Evolutionary conservation across 306 rosid genomes (phyloP).

Genomic region (Coriaria nepalensis): DNA sequence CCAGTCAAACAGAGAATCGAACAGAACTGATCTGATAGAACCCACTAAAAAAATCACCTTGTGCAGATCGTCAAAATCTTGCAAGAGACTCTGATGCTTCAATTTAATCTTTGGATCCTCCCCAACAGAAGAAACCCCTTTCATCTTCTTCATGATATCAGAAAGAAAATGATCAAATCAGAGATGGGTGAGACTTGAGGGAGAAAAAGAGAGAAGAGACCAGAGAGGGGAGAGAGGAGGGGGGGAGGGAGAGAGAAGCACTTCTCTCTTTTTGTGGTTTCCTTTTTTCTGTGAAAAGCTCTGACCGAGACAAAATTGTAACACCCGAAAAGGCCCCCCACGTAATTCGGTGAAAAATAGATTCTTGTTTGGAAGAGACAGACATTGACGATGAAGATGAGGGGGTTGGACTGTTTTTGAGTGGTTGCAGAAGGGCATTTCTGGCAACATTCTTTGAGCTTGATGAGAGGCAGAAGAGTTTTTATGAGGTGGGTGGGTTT

Average conservation of each 20-base stretch:
- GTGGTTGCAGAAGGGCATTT: slow-evolving; percentile 98
- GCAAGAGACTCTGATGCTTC: slow-evolving; percentile 77
- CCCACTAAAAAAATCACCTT: slow-evolving; percentile 32
- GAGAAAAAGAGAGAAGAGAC: slow-evolving; percentile 9
- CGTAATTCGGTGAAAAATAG: slow-evolving; percentile 90
- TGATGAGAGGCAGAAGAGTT: slow-evolving; percentile 16
- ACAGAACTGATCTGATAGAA: slow-evolving; percentile 36
- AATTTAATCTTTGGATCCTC: slow-evolving; percentile 43
- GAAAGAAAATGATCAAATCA: background rate
- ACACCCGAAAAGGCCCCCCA: slow-evolving; percentile 96
- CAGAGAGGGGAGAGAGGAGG: slow-evolving; percentile 7
- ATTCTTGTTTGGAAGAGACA: slow-evolving; percentile 45
- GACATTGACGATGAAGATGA: slow-evolving; percentile 64
- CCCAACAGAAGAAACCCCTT: slow-evolving; percentile 34
- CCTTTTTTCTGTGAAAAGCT: slow-evolving; percentile 81
- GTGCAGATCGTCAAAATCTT: slow-evolving; percentile 62
- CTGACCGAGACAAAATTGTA: slow-evolving; percentile 65
- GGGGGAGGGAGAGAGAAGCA: slow-evolving; percentile 32
- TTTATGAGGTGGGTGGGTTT: slow-evolving; percentile 73
- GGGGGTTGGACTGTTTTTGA: slow-evolving; percentile 34
- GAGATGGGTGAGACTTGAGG: background rate
- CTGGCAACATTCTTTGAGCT: slow-evolving; percentile 52
- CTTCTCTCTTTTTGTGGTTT: slow-evolving; percentile 32
- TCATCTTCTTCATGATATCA: slow-evolving; percentile 77
- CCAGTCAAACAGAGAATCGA: slow-evolving; percentile 8